Conservation (phyloP, 2,329 filamentous ascomycete species). For the Fusarium coicis region DNA sequence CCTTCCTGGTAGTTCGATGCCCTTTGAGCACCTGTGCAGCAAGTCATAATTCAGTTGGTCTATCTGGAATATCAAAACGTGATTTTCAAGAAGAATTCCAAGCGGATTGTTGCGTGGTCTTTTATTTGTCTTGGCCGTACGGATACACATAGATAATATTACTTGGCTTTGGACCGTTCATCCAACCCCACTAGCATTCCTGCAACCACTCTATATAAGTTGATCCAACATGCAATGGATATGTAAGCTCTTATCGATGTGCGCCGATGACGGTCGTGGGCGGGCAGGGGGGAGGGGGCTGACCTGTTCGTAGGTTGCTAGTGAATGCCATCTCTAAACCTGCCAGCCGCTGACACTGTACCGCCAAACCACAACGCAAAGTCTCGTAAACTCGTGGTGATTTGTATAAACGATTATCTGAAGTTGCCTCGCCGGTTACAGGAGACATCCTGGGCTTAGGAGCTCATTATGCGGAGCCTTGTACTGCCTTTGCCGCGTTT, state of each 20-base stretch:
- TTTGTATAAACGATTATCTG: too few species aligned
- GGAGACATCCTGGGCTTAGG: too few species aligned
- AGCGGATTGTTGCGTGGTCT: slow-evolving; percentile 1
- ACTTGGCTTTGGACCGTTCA: background rate
- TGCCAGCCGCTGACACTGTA: background rate
- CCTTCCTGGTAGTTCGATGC: background rate
- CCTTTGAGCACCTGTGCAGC: background rate
- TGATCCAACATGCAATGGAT: background rate
- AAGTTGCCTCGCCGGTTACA: background rate
- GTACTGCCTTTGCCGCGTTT: background rate
- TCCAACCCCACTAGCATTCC: background rate
- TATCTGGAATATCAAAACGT: background rate
- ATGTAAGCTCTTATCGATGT: background rate
- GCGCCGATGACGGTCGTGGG: background rate
- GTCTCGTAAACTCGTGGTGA: background rate
- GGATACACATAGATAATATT: slow-evolving; percentile 7
- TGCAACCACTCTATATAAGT: background rate
- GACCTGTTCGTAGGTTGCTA: background rate
- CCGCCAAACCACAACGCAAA: background rate
- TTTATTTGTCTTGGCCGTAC: background rate
- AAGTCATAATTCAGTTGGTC: background rate
- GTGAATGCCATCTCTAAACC: background rate
- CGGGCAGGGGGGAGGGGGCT: background rate
- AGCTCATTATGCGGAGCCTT: background rate
- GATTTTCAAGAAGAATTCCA: background rate